Conservation (phyloP, 192 early-diverging fungal genomes). For the Geosiphon pyriformis region DNA sequence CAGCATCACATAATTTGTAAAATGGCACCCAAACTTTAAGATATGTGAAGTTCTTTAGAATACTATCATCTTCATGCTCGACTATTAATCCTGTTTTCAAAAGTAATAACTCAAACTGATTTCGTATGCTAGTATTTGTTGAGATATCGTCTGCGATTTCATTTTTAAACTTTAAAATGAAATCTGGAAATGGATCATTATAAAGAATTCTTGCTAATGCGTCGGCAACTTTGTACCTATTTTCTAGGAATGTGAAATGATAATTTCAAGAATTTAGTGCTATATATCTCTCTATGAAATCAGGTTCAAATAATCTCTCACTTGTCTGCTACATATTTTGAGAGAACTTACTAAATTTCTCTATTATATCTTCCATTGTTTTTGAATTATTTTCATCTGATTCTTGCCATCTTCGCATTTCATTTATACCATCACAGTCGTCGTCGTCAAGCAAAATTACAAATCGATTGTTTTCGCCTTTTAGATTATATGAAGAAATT, state of each 20-base stretch:
- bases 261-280: background rate
- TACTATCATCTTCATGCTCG: constrained; percentile 35
- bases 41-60: constrained; percentile 34
- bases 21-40: constrained; percentile 40
- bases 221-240: constrained; percentile 23
- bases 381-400: background rate
- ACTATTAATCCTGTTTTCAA: constrained; percentile 33
- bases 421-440: no score
- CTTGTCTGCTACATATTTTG: no score
- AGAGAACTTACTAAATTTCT: background rate
- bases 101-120: constrained; percentile 34
- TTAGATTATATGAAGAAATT: no score
- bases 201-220: constrained; percentile 37
- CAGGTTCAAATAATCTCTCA: background rate
- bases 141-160: background rate
- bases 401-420: no score
- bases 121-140: constrained; percentile 8
- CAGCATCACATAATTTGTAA: constrained; percentile 35
- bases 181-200: constrained; percentile 33
- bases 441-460: no score
- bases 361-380: background rate
- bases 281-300: background rate
- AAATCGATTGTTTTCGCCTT: no score
- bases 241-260: background rate
- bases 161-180: constrained; percentile 33